These are phyloP conservation scores for Candida mesenterica DNA, from an alignment of 1,139 yeast species.

Conservation along the genomic window DNA sequence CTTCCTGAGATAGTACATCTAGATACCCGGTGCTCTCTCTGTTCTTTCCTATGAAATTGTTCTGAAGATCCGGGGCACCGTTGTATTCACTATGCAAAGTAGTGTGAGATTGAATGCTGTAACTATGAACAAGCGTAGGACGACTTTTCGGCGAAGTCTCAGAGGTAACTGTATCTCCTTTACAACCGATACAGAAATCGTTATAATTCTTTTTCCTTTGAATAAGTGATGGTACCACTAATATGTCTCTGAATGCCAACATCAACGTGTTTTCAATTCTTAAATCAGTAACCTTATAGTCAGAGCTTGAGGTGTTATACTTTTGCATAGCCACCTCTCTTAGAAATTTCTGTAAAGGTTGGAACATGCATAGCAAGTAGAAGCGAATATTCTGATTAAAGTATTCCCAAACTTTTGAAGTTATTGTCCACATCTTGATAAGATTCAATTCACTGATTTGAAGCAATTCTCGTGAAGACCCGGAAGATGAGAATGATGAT, in stretches of 20 bases:
- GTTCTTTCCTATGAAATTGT: neutral
- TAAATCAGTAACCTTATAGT: slow-evolving; percentile 15
- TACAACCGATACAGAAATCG: neutral
- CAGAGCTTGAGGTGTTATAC: slow-evolving; percentile 5
- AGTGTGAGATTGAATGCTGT: neutral
- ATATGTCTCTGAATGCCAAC: slow-evolving; percentile 31
- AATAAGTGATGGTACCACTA: slow-evolving; percentile 30
- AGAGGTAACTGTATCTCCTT: neutral
- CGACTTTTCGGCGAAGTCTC: neutral
- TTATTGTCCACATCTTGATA: slow-evolving; percentile 10
- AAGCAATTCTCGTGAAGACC: slow-evolving; percentile 4
- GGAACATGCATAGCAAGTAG: slow-evolving; percentile 29
- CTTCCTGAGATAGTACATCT: slow-evolving; percentile 7
- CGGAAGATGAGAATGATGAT: neutral
- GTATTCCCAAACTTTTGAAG: slow-evolving; percentile 27
- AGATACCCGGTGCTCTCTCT: neutral
- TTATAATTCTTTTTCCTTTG: slow-evolving; percentile 9
- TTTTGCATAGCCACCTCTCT: slow-evolving; percentile 18
- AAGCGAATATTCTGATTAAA: slow-evolving; percentile 34
- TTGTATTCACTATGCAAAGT: neutral
- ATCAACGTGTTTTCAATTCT: slow-evolving; percentile 32
- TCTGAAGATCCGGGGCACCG: neutral
- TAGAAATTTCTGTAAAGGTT: slow-evolving; percentile 27
- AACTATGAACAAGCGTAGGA: neutral
- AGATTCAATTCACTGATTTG: slow-evolving; percentile 4